These are phyloP conservation scores for Thalassiosira ordinaria DNA, from an alignment of 352 stramenopile genomes.

Conservation along the genomic window DNA sequence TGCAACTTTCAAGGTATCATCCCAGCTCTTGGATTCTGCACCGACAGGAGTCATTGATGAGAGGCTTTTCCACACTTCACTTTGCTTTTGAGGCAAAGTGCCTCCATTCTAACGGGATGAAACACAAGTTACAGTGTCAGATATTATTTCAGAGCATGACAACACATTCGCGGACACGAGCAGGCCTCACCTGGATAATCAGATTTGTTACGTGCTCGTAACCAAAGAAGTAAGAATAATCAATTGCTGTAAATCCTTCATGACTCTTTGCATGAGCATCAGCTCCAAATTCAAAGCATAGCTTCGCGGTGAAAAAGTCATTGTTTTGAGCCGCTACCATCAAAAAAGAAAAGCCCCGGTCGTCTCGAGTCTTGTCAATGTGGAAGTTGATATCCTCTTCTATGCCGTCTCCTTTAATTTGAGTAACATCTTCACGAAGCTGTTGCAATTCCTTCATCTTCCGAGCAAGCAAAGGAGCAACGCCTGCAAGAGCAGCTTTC, in stretches of 20 bases:
- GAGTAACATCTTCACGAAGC: too few species aligned
- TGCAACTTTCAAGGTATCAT: constrained; percentile 22
- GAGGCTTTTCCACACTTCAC: constrained; percentile 1
- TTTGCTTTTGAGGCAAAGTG: constrained; percentile 12
- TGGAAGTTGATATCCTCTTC: constrained; percentile 29
- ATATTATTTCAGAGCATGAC: not conserved
- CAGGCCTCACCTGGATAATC: constrained; percentile 18
- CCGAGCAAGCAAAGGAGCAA: too few species aligned
- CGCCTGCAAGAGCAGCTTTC: too few species aligned
- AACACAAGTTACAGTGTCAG: not conserved
- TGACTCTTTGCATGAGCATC: constrained; percentile 5
- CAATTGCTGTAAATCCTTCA: constrained; percentile 28
- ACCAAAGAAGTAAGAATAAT: constrained; percentile 33
- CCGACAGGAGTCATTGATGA: not conserved
- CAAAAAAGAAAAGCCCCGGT: constrained; percentile 33
- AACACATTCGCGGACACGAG: too few species aligned
- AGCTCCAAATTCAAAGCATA: constrained; percentile 27
- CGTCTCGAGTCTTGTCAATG: constrained; percentile 26
- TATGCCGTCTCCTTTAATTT: too few species aligned
- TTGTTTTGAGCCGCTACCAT: constrained; percentile 33
- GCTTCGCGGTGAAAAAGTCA: constrained; percentile 34
- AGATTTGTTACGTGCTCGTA: constrained; percentile 36
- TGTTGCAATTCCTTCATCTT: too few species aligned
- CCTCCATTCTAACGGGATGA: constrained; percentile 27
- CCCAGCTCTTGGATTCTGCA: constrained; percentile 21